Conservation (phyloP, 345 rosid genomes). For the Pistacia vera region DNA sequence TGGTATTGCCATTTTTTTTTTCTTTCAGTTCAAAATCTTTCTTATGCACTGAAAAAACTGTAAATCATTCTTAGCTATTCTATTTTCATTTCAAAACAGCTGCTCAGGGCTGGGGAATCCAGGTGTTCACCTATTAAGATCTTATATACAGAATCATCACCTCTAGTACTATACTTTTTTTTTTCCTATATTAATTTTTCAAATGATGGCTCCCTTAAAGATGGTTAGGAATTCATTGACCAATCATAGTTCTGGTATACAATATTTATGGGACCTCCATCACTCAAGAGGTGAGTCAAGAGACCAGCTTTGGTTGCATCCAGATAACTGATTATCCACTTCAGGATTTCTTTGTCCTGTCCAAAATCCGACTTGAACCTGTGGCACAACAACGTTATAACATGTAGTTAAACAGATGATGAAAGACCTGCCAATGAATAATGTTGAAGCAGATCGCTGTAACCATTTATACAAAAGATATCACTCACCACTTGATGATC, state of each 20-base stretch:
- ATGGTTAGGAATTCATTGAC: constrained; percentile 56
- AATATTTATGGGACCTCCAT: constrained; percentile 57
- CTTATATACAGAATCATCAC: no score
- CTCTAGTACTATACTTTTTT: no score
- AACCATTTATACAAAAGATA: background rate
- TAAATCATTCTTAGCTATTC: no score
- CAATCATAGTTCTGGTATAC: constrained; percentile 75
- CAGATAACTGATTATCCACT: constrained; percentile 72
- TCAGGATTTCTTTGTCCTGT: constrained; percentile 63
- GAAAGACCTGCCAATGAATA: background rate
- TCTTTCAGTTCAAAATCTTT: no score
- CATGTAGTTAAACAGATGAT: background rate
- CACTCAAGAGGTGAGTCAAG: constrained; percentile 66
- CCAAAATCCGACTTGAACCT: constrained; percentile 81
- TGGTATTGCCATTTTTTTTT: no score
- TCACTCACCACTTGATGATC: constrained; percentile 76
- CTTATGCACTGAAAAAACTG: no score
- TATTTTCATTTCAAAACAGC: no score
- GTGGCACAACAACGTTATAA: background rate
- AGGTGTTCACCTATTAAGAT: no score
- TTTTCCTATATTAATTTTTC: no score
- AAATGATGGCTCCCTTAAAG: no score
- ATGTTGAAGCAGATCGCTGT: background rate
- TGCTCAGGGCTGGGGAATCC: no score
- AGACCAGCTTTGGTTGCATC: constrained; percentile 75